Base-by-base conservation (phyloP, 2,329 filamentous ascomycete genomes). In the Rutstroemia sp. region DNA sequence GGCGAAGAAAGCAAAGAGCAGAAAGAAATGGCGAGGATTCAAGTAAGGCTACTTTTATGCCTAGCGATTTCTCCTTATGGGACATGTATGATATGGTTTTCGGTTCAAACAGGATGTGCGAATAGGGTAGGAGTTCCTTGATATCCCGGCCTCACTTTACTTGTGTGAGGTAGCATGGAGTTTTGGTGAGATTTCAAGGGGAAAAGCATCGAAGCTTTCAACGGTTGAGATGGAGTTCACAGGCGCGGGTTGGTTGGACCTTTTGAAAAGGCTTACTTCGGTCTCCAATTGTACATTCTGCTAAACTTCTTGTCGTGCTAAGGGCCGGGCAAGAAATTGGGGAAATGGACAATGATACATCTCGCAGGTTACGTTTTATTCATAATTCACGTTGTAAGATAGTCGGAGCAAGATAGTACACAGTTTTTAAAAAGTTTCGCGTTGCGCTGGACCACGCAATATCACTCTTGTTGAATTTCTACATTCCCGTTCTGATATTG, bases 1-100 rank as follows among this genome's bases (percentile, higher is more conserved):
- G 56, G 50, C 54, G 5, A 67, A 63, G 55, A 67, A 65, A 38
- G 61, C 57, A 25, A 67, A 65, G 49, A 58, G 57, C 14, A 67
- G 62, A 57, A 65, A 60, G 58, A 65, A 61, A 48, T 53, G 50
- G 46, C 57, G 61, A 53, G 60, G 58, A 34, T 60, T 58, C 27
- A 57, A 54, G 45, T 57, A 48, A 57, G 23, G 16, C 14, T 46
- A 16, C 16, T 25, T 51, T 23, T 19, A 37, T 51, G 38, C 14
- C 17, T 44, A 10, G 44, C 25, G 47, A 44, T 44, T 55, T 44
- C 38, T 48, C 16, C 23, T 25, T 27, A 9, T 23, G 47, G 21
- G 16, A 44, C 17, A 51, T 56, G 53, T 56, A 56, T 38, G 21
- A 51, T 51, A 56, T 38, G 19, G n/a, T 25, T 23, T 56, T 51